Base-by-base conservation (phyloP, 352 stramenopile genomes). In the Globisporangium alternatum region DNA sequence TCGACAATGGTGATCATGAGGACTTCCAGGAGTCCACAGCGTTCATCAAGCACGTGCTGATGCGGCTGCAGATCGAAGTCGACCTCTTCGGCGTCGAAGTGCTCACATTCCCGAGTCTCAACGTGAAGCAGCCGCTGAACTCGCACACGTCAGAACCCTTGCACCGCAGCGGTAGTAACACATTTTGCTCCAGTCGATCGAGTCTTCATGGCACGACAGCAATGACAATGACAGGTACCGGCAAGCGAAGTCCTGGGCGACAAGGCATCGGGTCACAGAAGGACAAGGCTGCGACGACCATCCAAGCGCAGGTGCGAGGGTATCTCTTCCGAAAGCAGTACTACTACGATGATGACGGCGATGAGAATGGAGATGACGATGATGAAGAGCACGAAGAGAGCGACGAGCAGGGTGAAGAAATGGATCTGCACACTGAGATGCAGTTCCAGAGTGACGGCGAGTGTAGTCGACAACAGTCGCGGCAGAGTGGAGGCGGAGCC, bases 21-120 rank as follows among this genome's bases (percentile, higher is more conserved):
- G 56, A 65, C 21, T 49, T 52, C 43, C 57, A 53, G 4, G 52
- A 69, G 58, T 49, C 33, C 1, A 9, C 21, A 39, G 35, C 41
- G 35, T 89, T 89, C 44, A 56, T 69, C 21, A 75, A 75, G 37
- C 41, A 69, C 1, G 43, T 89, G 13, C 54, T 90, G 28, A 15
- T 62, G 9, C 67, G 69, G 2, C 60, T 90, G 52, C 67, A 81
- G 47, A 63, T 90, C 37, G 80, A 89, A n/a, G 71, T 87, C 15
- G 73, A 88, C 28, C 63, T 83, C 31, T 84, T 79, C 65, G 78
- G 73, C 0, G 65, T 79, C 21, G 79, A 90, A 43, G 68, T 87
- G 33, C 73, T 90, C 35, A 48, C 74, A 1, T 89, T 90, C 31
- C 80, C 81, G 1, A 62, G 56, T 5, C 61, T 90, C 6, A 80